Evolutionary conservation across 305 asterid species (phyloP).

Genomic region (Solanum hybrid): DNA sequence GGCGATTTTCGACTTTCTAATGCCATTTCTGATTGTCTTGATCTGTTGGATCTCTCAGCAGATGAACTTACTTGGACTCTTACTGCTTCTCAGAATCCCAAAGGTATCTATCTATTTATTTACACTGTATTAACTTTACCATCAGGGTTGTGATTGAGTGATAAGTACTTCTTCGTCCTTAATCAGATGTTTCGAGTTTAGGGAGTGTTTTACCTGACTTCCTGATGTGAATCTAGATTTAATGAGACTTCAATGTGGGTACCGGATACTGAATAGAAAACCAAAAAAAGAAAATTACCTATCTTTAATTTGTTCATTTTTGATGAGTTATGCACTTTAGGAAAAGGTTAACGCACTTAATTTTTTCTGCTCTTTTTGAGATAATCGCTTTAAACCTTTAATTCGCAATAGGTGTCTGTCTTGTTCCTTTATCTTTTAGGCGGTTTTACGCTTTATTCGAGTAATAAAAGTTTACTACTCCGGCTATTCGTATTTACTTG

Average conservation of each 20-base stretch:
- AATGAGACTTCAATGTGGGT: background rate
- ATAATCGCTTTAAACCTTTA: background rate
- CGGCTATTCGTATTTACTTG: background rate
- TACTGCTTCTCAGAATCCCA: constrained; percentile 48
- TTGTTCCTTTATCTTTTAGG: background rate
- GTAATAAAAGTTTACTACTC: background rate
- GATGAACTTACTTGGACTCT: constrained; percentile 53
- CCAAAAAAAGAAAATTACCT: background rate
- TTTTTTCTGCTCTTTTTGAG: background rate
- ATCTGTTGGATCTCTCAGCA: constrained; percentile 57
- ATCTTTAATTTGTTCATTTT: background rate
- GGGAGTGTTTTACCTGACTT: no score
- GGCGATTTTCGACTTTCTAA: constrained; percentile 49
- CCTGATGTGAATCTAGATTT: background rate
- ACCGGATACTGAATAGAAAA: no score
- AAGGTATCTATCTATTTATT: constrained; percentile 21
- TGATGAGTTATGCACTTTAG: background rate
- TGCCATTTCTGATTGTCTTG: constrained; percentile 69
- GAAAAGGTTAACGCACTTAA: background rate
- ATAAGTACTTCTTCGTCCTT: background rate
- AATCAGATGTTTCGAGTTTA: no score
- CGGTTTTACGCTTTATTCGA: background rate
- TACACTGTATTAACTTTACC: no score
- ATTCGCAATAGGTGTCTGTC: background rate
- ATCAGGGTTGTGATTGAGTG: background rate